These are phyloP conservation scores for Reticulascus tulasneorum DNA, from an alignment of 2,329 filamentous ascomycete species.

Conservation along the genomic window DNA sequence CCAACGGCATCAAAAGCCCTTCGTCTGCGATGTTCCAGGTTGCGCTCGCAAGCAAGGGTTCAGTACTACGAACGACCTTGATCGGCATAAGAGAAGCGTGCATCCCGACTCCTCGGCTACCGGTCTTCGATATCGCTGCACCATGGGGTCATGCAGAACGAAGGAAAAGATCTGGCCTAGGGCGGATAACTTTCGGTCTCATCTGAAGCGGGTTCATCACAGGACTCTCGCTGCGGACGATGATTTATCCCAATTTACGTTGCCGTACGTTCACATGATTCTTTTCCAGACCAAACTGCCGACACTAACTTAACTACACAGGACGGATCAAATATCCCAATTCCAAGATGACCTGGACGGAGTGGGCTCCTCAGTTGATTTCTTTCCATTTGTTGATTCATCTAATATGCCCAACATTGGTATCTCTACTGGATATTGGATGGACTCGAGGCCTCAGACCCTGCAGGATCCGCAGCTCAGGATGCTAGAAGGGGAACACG, in stretches of 20 bases:
- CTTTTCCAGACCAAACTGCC: no score
- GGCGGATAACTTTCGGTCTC: conserved; percentile 81
- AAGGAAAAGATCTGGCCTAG: conserved; percentile 73
- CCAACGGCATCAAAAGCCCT: conserved; percentile 65
- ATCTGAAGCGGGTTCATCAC: conserved; percentile 66
- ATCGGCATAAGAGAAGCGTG: conserved; percentile 71
- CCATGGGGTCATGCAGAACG: conserved; percentile 49
- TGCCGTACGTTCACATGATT: conserved; percentile 21
- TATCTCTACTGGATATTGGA: no score
- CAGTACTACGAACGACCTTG: conserved; percentile 74
- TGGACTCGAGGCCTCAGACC: no score
- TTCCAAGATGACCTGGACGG: no score
- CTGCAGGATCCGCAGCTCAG: no score
- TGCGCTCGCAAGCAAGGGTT: conserved; percentile 67
- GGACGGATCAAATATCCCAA: no score
- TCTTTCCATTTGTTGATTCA: no score
- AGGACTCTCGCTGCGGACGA: conserved; percentile 30
- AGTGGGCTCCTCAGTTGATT: no score
- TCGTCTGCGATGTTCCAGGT: conserved; percentile 52
- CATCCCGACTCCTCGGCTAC: conserved; percentile 50
- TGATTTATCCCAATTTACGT: conserved; percentile 31
- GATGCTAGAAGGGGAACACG: no score
- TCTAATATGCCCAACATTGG: no score
- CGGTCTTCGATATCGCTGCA: conserved; percentile 57
- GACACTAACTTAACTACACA: no score